Conservation (phyloP, 352 stramenopile species). For the Phytophthora sojae region DNA sequence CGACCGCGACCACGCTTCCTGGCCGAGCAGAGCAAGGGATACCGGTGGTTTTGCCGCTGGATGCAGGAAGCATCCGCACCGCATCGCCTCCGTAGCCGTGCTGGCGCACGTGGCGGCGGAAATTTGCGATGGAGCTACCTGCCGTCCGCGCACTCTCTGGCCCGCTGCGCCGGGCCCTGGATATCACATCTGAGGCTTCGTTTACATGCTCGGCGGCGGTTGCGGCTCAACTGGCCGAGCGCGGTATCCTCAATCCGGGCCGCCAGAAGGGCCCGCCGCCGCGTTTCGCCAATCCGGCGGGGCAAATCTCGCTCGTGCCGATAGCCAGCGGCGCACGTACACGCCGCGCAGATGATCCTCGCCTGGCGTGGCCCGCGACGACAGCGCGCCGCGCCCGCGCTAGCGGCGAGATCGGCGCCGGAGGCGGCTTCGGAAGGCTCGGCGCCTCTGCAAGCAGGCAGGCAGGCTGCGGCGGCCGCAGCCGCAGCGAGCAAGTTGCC, state of each 20-base stretch:
- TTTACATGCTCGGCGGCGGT: conserved; percentile 22
- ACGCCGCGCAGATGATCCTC: conserved; percentile 43
- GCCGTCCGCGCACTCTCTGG: conserved; percentile 12
- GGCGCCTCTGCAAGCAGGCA: no score
- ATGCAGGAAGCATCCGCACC: neutral
- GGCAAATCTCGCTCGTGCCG: conserved; percentile 37
- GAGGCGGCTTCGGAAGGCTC: no score
- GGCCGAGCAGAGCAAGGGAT: neutral
- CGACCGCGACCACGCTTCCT: neutral
- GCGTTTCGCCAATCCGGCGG: conserved; percentile 41
- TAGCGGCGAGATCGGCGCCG: conserved; percentile 26
- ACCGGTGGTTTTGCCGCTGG: conserved; percentile 11
- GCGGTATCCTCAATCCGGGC: conserved; percentile 26
- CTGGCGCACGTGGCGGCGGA: conserved; percentile 3
- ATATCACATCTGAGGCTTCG: conserved; percentile 19
- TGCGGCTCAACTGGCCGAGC: conserved; percentile 9
- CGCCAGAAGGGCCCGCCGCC: conserved; percentile 18
- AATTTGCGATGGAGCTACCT: conserved; percentile 4
- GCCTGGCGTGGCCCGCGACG: conserved; percentile 36
- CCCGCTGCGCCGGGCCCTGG: conserved; percentile 11
- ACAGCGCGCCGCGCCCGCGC: conserved; percentile 10
- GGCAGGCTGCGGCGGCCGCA: neutral
- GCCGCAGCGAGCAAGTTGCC: conserved; percentile 13
- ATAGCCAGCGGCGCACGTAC: conserved; percentile 45
- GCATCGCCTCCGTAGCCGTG: neutral